Evolutionary conservation across 1,139 yeast genomes (phyloP).

Genomic region (Saccharomycopsis phalli): DNA sequence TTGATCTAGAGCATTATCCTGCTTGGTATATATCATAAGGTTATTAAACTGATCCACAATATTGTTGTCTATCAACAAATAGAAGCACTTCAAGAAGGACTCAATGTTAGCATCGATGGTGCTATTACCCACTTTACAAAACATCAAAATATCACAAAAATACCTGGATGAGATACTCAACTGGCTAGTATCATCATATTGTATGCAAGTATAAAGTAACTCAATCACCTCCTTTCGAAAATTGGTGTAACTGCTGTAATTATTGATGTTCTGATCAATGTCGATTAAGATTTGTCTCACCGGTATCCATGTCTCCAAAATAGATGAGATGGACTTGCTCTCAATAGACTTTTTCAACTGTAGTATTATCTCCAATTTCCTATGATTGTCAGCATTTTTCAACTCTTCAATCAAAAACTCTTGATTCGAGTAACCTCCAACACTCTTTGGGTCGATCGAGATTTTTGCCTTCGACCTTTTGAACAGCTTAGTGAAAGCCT

Average conservation of each 20-base stretch:
- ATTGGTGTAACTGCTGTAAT: slow-evolving; percentile 7
- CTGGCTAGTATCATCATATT: slow-evolving; percentile 18
- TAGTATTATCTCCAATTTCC: slow-evolving; percentile 12
- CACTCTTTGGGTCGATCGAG: slow-evolving; percentile 13
- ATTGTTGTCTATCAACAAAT: slow-evolving; percentile 9
- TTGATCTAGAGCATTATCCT: neutral
- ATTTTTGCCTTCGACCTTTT: slow-evolving; percentile 1
- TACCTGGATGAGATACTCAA: slow-evolving; percentile 12
- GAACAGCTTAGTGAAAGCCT: slow-evolving; percentile 7
- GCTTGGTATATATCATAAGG: slow-evolving; percentile 1
- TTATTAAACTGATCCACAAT: slow-evolving; percentile 9
- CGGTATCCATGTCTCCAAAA: slow-evolving; percentile 20
- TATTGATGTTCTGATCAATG: slow-evolving; percentile 6
- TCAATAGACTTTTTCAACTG: slow-evolving; percentile 13
- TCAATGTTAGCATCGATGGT: slow-evolving; percentile 12
- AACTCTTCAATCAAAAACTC: slow-evolving; percentile 11
- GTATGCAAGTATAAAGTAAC: slow-evolving; percentile 17
- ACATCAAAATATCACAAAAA: slow-evolving; percentile 14
- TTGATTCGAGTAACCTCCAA: slow-evolving; percentile 18
- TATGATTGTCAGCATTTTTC: slow-evolving; percentile 12
- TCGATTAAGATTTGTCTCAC: slow-evolving; percentile 12
- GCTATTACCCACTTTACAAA: slow-evolving; percentile 11
- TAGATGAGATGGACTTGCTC: slow-evolving; percentile 18
- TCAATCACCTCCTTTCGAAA: slow-evolving; percentile 17
- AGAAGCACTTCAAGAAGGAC: slow-evolving; percentile 17